phyloP scores from a whole-genome alignment of 2,329 filamentous ascomycete species.

The Diplodia intermedia region DNA sequence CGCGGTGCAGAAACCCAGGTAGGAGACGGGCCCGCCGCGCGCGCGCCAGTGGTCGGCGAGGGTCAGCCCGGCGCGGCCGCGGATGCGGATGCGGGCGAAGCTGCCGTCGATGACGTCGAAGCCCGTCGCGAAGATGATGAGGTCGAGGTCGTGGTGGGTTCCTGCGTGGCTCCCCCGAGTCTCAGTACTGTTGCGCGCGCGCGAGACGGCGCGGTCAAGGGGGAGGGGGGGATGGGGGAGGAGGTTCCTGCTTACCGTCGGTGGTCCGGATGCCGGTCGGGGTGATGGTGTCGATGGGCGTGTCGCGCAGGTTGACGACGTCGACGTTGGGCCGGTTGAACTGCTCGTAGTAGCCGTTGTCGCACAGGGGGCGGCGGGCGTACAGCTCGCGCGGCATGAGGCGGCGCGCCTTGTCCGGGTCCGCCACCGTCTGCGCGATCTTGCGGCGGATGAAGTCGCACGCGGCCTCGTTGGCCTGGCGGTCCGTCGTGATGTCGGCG shows the following conservation, averaged over 20 bases:
- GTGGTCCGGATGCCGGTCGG: slow-evolving; percentile 57
- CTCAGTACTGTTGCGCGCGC: no score
- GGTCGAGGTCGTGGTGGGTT: slow-evolving; percentile 55
- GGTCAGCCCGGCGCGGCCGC: slow-evolving; percentile 39
- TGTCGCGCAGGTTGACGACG: slow-evolving; percentile 49
- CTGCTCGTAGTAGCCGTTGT: slow-evolving; percentile 48
- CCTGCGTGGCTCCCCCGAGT: no score
- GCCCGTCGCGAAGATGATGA: slow-evolving; percentile 57
- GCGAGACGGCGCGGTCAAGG: no score
- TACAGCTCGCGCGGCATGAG: slow-evolving; percentile 35
- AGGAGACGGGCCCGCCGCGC: slow-evolving; percentile 36
- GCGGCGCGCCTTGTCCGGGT: slow-evolving; percentile 35
- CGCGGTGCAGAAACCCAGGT: slow-evolving; percentile 49
- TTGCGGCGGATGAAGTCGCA: slow-evolving; percentile 39
- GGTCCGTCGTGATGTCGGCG: slow-evolving; percentile 37
- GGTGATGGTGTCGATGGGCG: slow-evolving; percentile 56
- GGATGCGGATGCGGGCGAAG: slow-evolving; percentile 47
- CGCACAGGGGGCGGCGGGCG: slow-evolving; percentile 33
- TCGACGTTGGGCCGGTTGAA: slow-evolving; percentile 55
- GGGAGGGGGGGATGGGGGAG: no score
- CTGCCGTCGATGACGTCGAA: slow-evolving; percentile 52
- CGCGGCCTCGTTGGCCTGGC: slow-evolving; percentile 39
- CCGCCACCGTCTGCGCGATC: slow-evolving; percentile 38
- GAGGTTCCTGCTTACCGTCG: slow-evolving; percentile 50
- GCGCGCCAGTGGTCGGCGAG: background rate